Conservation (phyloP, 352 stramenopile species). For the Pythium aquatile region DNA sequence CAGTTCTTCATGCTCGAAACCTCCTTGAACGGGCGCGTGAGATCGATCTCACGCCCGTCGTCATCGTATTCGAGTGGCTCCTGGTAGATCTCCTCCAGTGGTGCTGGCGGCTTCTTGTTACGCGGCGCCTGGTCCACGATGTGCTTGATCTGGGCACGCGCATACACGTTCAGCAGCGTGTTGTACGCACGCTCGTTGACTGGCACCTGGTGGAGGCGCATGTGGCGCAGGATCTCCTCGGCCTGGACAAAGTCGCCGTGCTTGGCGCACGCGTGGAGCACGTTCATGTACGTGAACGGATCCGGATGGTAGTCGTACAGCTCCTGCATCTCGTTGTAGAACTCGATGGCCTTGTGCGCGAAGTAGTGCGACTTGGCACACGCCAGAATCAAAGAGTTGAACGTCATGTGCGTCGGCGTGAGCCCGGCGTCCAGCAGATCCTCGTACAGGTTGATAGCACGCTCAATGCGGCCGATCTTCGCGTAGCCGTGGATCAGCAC, state of each 20-base stretch:
- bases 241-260: constrained; percentile 72
- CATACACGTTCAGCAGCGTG: constrained; percentile 79
- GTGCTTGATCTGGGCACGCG: constrained; percentile 62
- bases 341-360: constrained; percentile 80
- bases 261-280: constrained; percentile 76
- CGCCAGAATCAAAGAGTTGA: constrained; percentile 77
- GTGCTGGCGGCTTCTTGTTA: constrained; percentile 39
- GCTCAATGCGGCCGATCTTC: constrained; percentile 71
- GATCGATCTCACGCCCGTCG: constrained; percentile 64
- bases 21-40: constrained; percentile 68
- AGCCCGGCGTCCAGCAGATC: constrained; percentile 70
- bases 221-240: constrained; percentile 72
- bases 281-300: constrained; percentile 75
- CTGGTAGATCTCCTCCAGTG: constrained; percentile 59
- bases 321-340: constrained; percentile 87
- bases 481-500: constrained; percentile 75
- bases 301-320: constrained; percentile 82
- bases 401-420: constrained; percentile 70
- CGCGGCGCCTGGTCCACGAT: constrained; percentile 67
- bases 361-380: constrained; percentile 85
- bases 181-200: constrained; percentile 69
- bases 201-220: constrained; percentile 65
- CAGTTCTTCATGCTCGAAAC: constrained; percentile 55
- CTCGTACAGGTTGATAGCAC: constrained; percentile 70
- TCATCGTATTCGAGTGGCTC: constrained; percentile 73